Evolutionary conservation across 2,329 filamentous ascomycete genomes (phyloP), one percentile per base, ranked within the genome.

Genomic region (Dactylonectria estremocensis): DNA sequence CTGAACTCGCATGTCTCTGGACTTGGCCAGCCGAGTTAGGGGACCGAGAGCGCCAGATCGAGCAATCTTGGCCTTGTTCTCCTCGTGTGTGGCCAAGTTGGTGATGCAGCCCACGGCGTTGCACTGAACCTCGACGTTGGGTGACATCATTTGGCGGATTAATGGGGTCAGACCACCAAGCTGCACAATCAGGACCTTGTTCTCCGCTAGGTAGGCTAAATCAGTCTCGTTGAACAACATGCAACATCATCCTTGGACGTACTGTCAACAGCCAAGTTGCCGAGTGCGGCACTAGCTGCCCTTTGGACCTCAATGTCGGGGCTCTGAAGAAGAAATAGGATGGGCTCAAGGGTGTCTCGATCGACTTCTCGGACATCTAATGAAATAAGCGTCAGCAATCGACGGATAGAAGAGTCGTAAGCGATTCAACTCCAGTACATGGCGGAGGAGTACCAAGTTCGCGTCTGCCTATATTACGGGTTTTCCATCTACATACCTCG

Each of bases 81-180:
- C 96, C 83, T 99, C 96, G 78, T 99, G 96, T 3, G 96, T 99
- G 61, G 96, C 96, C 64, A 99, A 84, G 79, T 99, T 99, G 52
- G 96, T 99, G 81, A 99, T 99, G 85, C 96, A 99, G 58, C 96
- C 96, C 68, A 99, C 96, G 49, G 96, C 96, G 81, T 99, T 99
- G 86, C 96, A 99, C 83, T 99, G 96, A 28, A 99, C 96, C 81
- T 99, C 96, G 74, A 99, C 96, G 77, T 99, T 99, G 53, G 92
- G 90, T 64, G 95, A 98, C 84, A 97, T 94, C 96, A 99, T 99
- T 83, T 99, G 96, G 72, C 94, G 92, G 82, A 98, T 99, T 67
- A 99, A 88, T 60, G 96, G 95, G 60, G 91, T 91, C 68, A 99
- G 88, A 28, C 96, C 96, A 66, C 95, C 95, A 16, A 99, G 90